phyloP scores from a whole-genome alignment of 441 rosid genomes.

The Viola pubescens region DNA sequence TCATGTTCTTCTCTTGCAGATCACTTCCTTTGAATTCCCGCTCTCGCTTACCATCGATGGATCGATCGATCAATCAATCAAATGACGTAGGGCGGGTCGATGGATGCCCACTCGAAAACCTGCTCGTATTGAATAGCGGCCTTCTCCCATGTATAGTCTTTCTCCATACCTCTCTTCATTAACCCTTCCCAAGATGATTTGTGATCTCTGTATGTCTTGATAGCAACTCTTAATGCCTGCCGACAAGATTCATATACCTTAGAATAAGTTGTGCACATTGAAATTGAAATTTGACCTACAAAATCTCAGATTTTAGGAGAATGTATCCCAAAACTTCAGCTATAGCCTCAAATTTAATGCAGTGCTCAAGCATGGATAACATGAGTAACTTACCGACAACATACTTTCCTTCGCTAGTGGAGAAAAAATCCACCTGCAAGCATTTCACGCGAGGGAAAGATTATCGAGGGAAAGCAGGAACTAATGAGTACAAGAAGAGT shows the following conservation, averaged over 20 bases:
- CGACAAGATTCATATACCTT: neutral
- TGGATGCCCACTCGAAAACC: constrained; percentile 72
- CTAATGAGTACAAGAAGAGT: neutral
- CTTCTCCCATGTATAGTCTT: constrained; percentile 72
- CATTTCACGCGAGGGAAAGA: neutral
- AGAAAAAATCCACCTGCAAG: constrained; percentile 75
- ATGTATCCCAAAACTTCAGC: no score
- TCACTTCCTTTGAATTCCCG: no score
- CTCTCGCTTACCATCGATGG: no score
- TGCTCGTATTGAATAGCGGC: constrained; percentile 83
- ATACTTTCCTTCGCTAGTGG: constrained; percentile 73
- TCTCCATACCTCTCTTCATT: constrained; percentile 71
- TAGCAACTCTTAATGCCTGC: constrained; percentile 64
- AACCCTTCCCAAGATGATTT: constrained; percentile 70
- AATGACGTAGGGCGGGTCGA: constrained; percentile 59
- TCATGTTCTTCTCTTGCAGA: no score
- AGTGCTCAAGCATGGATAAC: neutral
- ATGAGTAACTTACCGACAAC: constrained; percentile 46
- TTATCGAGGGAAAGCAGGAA: neutral
- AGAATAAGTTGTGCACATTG: no score
- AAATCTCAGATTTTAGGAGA: no score
- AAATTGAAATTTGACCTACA: no score
- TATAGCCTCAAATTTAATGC: no score
- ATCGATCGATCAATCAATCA: constrained; percentile 15
- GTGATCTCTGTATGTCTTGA: constrained; percentile 62